These are phyloP conservation scores for Saturnispora galanensis DNA, from an alignment of 805 yeast species.

Conservation along the genomic window DNA sequence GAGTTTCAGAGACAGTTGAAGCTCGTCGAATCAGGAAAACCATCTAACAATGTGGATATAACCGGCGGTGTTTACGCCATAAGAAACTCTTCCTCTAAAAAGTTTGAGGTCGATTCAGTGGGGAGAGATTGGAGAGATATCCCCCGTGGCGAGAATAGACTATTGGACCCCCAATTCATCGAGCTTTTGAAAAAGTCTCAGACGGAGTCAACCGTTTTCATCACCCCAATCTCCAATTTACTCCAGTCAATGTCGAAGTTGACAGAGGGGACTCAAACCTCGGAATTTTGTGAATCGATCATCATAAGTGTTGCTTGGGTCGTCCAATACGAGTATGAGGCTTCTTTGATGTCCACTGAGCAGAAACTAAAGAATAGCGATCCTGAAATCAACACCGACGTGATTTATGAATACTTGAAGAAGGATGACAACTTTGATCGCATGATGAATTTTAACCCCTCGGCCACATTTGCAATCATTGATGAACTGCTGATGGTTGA, in stretches of 20 bases:
- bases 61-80: slow-evolving; percentile 24
- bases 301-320: slow-evolving; percentile 45
- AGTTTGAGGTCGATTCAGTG: slow-evolving; percentile 43
- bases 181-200: slow-evolving; percentile 18
- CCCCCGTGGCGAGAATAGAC: slow-evolving; percentile 48
- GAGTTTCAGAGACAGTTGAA: not conserved
- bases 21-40: not conserved
- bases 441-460: slow-evolving; percentile 38
- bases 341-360: slow-evolving; percentile 16
- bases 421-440: slow-evolving; percentile 39
- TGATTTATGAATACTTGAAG: slow-evolving; percentile 38
- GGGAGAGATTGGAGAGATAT: slow-evolving; percentile 70
- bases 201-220: slow-evolving; percentile 16
- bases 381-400: slow-evolving; percentile 37
- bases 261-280: slow-evolving; percentile 20
- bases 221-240: slow-evolving; percentile 23
- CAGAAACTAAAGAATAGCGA: slow-evolving; percentile 17
- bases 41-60: not conserved
- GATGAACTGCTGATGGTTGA: slow-evolving; percentile 65
- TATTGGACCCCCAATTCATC: slow-evolving; percentile 23
- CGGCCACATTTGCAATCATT: slow-evolving; percentile 43
- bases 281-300: slow-evolving; percentile 29
- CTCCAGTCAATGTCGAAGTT: slow-evolving; percentile 19
- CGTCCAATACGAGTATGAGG: slow-evolving; percentile 26
- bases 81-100: slow-evolving; percentile 23